Evolutionary conservation across 2,329 filamentous ascomycete genomes (phyloP).

Genomic region (Alternaria consortialis): DNA sequence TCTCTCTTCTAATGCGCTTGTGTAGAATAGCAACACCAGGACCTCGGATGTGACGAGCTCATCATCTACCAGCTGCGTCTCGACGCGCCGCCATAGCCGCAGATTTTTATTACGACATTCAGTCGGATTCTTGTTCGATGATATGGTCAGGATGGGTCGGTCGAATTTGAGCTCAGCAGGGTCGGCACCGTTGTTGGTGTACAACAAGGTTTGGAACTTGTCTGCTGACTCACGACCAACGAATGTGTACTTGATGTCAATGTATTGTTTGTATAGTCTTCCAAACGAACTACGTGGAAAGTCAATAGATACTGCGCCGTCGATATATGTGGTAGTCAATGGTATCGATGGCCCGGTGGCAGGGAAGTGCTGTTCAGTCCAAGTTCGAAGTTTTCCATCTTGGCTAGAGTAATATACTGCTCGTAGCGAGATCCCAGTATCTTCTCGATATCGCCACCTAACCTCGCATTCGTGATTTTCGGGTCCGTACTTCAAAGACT

Average conservation of each 20-base stretch:
- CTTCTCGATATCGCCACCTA: slow-evolving; percentile 41
- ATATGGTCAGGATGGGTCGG: slow-evolving; percentile 34
- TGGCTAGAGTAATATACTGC: slow-evolving; percentile 35
- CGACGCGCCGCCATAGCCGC: slow-evolving; percentile 38
- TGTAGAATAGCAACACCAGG: slow-evolving; percentile 42
- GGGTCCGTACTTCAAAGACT: slow-evolving; percentile 14
- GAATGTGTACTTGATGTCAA: slow-evolving; percentile 44
- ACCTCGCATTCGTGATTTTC: slow-evolving; percentile 36
- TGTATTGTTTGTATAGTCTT: slow-evolving; percentile 36
- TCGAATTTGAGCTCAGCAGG: slow-evolving; percentile 40
- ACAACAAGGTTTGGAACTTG: slow-evolving; percentile 44
- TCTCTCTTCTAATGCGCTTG: slow-evolving; percentile 38
- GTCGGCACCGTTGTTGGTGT: slow-evolving; percentile 44
- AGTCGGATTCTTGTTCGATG: slow-evolving; percentile 37
- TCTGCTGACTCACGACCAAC: slow-evolving; percentile 18
- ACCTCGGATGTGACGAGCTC: slow-evolving; percentile 29
- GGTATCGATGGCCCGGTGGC: slow-evolving; percentile 44
- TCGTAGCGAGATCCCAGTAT: slow-evolving; percentile 37
- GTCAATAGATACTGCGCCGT: slow-evolving; percentile 42
- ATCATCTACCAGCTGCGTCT: slow-evolving; percentile 26
- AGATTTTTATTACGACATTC: slow-evolving; percentile 44
- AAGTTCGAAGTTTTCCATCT: slow-evolving; percentile 27
- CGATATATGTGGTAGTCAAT: slow-evolving; percentile 37
- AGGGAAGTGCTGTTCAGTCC: slow-evolving; percentile 42
- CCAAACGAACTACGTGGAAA: slow-evolving; percentile 42